Evolutionary conservation across 495 filamentous ascomycete genomes (phyloP).

Genomic region (Platismatia glauca): DNA sequence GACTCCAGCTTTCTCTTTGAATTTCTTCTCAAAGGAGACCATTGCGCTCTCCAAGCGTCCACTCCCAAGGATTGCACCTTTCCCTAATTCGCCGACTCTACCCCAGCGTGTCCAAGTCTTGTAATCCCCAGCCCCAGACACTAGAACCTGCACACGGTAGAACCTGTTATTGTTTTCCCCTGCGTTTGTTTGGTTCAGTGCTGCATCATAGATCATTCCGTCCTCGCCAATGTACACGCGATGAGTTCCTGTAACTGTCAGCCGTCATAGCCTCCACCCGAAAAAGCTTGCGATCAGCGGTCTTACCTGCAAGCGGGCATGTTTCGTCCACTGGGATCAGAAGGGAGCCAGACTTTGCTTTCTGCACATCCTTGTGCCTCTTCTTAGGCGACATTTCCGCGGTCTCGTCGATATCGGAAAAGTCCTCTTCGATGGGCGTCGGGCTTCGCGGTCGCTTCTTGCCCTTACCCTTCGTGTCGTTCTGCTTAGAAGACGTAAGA

Average conservation of each 20-base stretch:
- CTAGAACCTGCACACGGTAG: conserved; percentile 53
- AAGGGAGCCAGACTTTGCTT: conserved; percentile 29
- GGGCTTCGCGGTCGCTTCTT: neutral
- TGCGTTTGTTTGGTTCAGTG: conserved; percentile 38
- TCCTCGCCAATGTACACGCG: conserved; percentile 54
- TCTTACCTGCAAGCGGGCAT: conserved; percentile 32
- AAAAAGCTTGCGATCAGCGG: conserved; percentile 12
- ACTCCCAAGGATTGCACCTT: conserved; percentile 38
- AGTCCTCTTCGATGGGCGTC: neutral
- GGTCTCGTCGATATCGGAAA: conserved; percentile 7
- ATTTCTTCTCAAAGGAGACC: conserved; percentile 54
- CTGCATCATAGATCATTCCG: conserved; percentile 50
- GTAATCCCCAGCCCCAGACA: conserved; percentile 29
- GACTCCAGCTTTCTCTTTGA: conserved; percentile 65
- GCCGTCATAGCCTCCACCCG: neutral
- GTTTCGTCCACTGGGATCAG: conserved; percentile 40
- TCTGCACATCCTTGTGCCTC: conserved; percentile 36
- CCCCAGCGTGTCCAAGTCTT: conserved; percentile 64
- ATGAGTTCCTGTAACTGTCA: conserved; percentile 19
- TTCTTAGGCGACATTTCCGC: conserved; percentile 27
- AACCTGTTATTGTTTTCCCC: conserved; percentile 61
- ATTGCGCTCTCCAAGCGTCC: conserved; percentile 40
- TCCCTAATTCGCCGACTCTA: conserved; percentile 62
- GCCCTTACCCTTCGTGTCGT: neutral
- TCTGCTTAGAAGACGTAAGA: neutral